A percentile compares a stretch with the other conserved stretches of the same genome.
Conservation (phyloP, 2,329 filamentous ascomycete species). For the Mollisia scopiformis region DNA sequence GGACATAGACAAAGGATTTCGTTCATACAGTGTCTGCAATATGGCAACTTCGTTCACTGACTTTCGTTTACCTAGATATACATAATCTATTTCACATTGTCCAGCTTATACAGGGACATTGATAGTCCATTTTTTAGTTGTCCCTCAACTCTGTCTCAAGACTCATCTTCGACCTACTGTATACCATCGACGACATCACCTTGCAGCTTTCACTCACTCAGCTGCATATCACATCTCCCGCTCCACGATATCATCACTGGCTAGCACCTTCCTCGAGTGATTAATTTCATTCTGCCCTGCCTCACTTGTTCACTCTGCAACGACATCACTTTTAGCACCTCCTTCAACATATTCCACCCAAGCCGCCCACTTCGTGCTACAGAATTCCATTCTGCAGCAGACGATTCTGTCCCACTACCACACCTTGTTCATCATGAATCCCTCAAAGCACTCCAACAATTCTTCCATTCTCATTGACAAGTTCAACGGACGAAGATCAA, state of each 20-base stretch:
- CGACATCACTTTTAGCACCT: not conserved
- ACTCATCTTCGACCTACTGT: not conserved
- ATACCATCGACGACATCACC: not conserved
- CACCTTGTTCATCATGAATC: slow-evolving; percentile 5
- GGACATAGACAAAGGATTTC: not conserved
- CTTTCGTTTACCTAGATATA: not conserved
- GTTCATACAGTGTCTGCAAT: not conserved
- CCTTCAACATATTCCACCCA: not conserved
- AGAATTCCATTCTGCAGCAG: not conserved
- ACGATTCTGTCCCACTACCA: not conserved
- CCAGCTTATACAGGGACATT: not conserved
- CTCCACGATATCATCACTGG: not conserved
- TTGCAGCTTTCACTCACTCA: not conserved
- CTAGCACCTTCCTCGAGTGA: not conserved
- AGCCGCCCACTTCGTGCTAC: not conserved
- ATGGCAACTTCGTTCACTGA: not conserved
- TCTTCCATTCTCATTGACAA: slow-evolving; percentile 75
- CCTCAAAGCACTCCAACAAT: slow-evolving; percentile 57
- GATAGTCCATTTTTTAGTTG: not conserved
- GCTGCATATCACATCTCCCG: not conserved
- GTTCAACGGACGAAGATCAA: slow-evolving; percentile 77
- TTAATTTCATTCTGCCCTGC: not conserved
- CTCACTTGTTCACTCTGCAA: not conserved
- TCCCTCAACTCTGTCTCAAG: not conserved
- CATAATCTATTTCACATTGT: not conserved